Percentiles rank a stretch among this genome's conserved stretches.
phyloP scores from a whole-genome alignment of 2,329 filamentous ascomycete genomes.

The Magnaporthiopsis incrustans region DNA sequence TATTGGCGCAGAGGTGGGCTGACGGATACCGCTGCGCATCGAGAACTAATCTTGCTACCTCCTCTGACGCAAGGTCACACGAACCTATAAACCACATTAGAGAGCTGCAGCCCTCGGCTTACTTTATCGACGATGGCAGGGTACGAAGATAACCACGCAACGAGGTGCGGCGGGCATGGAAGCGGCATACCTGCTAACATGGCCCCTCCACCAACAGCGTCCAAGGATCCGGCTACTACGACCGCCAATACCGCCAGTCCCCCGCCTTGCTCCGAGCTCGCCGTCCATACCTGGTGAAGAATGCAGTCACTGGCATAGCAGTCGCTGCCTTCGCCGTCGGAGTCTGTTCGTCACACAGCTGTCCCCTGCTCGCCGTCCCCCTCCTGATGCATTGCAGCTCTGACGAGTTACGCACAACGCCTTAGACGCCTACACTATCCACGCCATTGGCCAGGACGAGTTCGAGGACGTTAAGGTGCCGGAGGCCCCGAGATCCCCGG shows the following conservation, averaged over 20 bases:
- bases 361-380: background rate
- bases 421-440: conserved; percentile 57
- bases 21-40: background rate
- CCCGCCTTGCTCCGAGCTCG: conserved; percentile 86
- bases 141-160: background rate
- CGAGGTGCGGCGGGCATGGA: background rate
- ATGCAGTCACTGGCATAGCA: conserved; percentile 70
- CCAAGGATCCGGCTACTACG: conserved; percentile 72
- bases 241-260: conserved; percentile 75
- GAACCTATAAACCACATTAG: background rate
- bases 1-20: background rate
- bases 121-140: conserved; percentile 5
- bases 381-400: conserved; percentile 1
- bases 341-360: conserved; percentile 60
- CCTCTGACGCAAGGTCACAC: background rate
- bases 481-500: conserved; percentile 44
- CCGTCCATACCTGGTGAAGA: conserved; percentile 84
- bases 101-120: background rate
- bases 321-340: conserved; percentile 69
- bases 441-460: conserved; percentile 87
- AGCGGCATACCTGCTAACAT: background rate
- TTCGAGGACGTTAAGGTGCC: conserved; percentile 94
- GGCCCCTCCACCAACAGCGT: conserved; percentile 22
- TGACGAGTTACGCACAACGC: background rate
- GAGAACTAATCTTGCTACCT: background rate